Base-by-base conservation (phyloP, 495 filamentous ascomycete genomes). In the Apiosordaria backusii region DNA sequence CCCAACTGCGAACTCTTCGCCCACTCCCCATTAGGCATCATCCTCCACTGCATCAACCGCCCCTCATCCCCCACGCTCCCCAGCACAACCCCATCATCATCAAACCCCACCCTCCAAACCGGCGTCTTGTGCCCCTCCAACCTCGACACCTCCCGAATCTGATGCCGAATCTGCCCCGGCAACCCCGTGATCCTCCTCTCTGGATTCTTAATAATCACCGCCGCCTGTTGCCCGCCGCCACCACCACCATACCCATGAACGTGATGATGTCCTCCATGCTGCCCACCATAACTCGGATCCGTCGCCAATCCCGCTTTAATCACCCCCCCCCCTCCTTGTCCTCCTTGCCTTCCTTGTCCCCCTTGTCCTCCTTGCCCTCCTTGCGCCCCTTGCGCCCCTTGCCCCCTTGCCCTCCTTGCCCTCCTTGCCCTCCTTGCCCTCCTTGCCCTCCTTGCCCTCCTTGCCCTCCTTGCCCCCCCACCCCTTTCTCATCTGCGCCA, bases 31-130 rank as follows among this genome's bases (percentile, higher is more conserved):
- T 81, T 79, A 1, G 84, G 84, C 57, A 76, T 78, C 69, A 83
- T 80, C 24, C 84, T 78, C 73, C 86, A 87, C 60, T 86, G 80
- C 68, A 84, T 75, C 22, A 88, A 74, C 70, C 81, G 85, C 13
- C 86, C 86, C 71, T 88, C 86, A 63, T 88, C 86, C 3, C 86
- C 86, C 4, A 84, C 82, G 19, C 80, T 85, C 1, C 83, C 85
- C 61, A 88, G 67, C 24, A 88, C 80, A 64, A 85, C 84, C 9
- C 86, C 86, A 60, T 87, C 86, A 25, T 84, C 83, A 65, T 88
- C 85, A 70, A 87, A 88, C 3, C 77, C 81, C 5, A 88, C 84
- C 61, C 83, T 76, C 86, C 86, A 88, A 4, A 88, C 84, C 4
- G 85, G 85, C 27, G 79, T 83, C 50, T 79, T 76, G 66, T 87